Base-by-base conservation (phyloP, 345 rosid genomes). In the Draba incana region DNA sequence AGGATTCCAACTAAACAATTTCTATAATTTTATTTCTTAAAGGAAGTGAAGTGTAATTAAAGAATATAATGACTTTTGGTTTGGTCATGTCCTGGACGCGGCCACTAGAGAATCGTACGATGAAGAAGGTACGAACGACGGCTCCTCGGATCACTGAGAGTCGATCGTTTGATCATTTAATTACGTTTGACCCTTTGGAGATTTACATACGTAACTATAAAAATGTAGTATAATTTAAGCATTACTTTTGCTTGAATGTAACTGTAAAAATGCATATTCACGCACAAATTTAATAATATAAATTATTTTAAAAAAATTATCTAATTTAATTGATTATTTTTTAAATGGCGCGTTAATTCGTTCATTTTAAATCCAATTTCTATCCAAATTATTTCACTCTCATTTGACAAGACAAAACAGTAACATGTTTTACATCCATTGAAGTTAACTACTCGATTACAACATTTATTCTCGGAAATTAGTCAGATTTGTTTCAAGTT, bases 91-190 rank as follows among this genome's bases (percentile, higher is more conserved):
- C 46, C 62, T 1, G 59, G 64, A 79, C 55, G 83, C 75, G 82
- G 84, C 82, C 57, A 79, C 31, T 68, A 46, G 83, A n/a, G 52
- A 53, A 42, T 46, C 16, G 13, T 64, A 67, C 48, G 72, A 68
- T 28, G 45, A 20, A 25, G 35, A 55, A 73, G 48, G 54, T 71
- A 62, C 48, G 68, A 46, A 62, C 48, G 68, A 46, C 54, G 88
- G 63, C 81, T 74, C 78, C 82, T 81, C 77, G 55, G n/a, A 72
- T 70, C 38, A 65, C 53, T 81, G 56, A 81, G 81, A 69, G 86
- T 54, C 81, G 78, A 33, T 54, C 80, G 78, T 38, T 50, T 58
- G 8, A 41, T 56, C 7, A 46, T 33, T 46, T 43, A 33, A 30
- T 4, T 45, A 57, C 42, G 43, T 61, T 25, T 9, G 20, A 5